Conservation (phyloP, 495 filamentous ascomycete species). For the Xylaria sp. region DNA sequence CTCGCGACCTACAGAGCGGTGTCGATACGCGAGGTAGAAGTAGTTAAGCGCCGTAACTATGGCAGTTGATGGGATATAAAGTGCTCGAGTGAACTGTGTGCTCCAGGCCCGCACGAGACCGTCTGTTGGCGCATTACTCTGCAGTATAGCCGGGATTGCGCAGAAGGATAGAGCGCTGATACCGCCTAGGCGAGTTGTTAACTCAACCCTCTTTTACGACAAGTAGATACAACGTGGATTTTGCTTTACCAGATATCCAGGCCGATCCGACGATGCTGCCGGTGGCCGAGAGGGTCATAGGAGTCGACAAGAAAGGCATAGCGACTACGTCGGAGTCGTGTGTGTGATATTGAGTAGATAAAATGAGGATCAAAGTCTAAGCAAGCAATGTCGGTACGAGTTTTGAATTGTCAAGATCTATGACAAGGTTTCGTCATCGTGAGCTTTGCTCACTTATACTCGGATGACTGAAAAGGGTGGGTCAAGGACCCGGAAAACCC, state of each 20-base stretch:
- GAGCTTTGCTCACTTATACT: conserved; percentile 15
- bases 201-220: background rate
- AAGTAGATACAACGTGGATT: background rate
- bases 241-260: conserved; percentile 38
- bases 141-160: conserved; percentile 43
- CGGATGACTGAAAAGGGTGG: background rate
- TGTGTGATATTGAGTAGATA: background rate
- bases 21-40: conserved; percentile 49
- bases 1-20: conserved; percentile 36
- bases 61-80: conserved; percentile 46
- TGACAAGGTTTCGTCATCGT: background rate
- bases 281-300: conserved; percentile 33
- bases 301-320: conserved; percentile 39
- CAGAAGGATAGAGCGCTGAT: conserved; percentile 45
- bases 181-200: conserved; percentile 40
- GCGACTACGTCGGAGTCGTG: background rate
- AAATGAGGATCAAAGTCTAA: background rate
- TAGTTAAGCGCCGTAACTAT: conserved; percentile 44
- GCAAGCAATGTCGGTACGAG: background rate
- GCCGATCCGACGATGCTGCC: conserved; percentile 38
- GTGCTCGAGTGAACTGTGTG: conserved; percentile 45
- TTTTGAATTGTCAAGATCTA: background rate
- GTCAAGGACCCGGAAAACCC: conserved; percentile 10
- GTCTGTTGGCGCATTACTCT: conserved; percentile 38
- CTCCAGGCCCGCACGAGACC: conserved; percentile 37